Base-by-base conservation (phyloP, 164 flowering plant genomes). In the Tetracentron sinense region DNA sequence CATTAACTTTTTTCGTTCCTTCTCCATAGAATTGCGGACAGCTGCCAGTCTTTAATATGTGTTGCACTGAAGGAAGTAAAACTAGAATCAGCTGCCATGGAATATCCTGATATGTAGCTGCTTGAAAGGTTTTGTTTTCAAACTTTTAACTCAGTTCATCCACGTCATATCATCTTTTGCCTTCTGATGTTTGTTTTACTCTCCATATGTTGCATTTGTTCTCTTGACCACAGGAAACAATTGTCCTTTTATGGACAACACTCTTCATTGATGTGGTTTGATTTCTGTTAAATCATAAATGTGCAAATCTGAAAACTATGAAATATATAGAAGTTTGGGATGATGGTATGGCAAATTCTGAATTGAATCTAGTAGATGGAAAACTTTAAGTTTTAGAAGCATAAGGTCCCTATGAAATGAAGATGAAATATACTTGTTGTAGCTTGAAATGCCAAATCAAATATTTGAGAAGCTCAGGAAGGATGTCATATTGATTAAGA, bases 91-190 rank as follows among this genome's bases (percentile, higher is more conserved):
- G 56, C 31, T 26, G 29, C 31, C 11, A 27, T 53, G 30, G 31
- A 53, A 53, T 53, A 19, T 53, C 56, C 56, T 53, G 6, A 53
- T 26, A 53, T 53, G 31, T 53, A 19, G 56, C 26, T 53, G 56
- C 56, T 26, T 53, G 20, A 27, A 27, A 53, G 56, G 55, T 51
- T 23, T 51, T 23, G 23, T 51, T 21, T 51, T 51, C 3, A 23
- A 23, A 22, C 28, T 10, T 21, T 51, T 10, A 51, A 26, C 20
- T 26, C 29, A 11, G 55, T n/a, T n/a, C n/a, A n/a, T n/a, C 55
- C 16, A 26, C 31, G 12, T 27, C 20, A 53, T 26, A 27, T 27
- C 33, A 53, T 53, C n/a, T n/a, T n/a, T n/a, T 53, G 5, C 56
- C 26, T 53, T 53, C 20, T 53, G 30, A 17, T 8, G 16, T 25